These are phyloP conservation scores for Breviolum minutum DNA, from an alignment of 73 alveolate genomes.

Conservation along the genomic window DNA sequence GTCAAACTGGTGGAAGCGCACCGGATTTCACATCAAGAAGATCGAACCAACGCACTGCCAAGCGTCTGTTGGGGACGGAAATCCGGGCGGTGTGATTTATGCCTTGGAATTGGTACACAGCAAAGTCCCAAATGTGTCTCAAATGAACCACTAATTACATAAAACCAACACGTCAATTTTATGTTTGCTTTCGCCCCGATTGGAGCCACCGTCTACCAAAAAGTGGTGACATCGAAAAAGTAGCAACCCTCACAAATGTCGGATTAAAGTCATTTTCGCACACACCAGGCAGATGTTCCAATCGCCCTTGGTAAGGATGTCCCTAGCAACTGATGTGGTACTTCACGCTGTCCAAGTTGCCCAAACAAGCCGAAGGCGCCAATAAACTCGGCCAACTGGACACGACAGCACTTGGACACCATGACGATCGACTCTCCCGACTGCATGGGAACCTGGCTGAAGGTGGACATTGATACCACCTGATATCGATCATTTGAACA, in stretches of 20 bases:
- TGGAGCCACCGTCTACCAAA: too few species aligned
- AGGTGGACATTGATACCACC: background rate
- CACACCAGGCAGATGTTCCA: too few species aligned
- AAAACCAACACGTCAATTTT: too few species aligned
- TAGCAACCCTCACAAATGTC: too few species aligned
- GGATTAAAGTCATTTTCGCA: too few species aligned
- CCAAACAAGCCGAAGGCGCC: slow-evolving; percentile 46
- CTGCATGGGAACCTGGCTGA: slow-evolving; percentile 37
- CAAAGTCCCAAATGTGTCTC: too few species aligned
- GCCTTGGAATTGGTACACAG: background rate
- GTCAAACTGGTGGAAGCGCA: background rate
- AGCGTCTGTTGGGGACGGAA: slow-evolving; percentile 51
- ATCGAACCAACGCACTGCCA: background rate
- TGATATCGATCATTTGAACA: background rate
- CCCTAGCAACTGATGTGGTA: too few species aligned
- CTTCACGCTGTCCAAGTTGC: background rate
- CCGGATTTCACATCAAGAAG: too few species aligned
- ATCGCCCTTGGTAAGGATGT: too few species aligned
- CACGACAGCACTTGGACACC: slow-evolving; percentile 7
- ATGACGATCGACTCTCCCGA: background rate
- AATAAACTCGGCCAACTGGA: slow-evolving; percentile 19
- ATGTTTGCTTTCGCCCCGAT: too few species aligned
- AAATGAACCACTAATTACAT: too few species aligned
- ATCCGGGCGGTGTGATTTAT: slow-evolving; percentile 59
- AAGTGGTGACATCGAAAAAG: too few species aligned